Evolutionary conservation across 2,329 filamentous ascomycete genomes (phyloP).

Genomic region (Cladophialophora carrionii): DNA sequence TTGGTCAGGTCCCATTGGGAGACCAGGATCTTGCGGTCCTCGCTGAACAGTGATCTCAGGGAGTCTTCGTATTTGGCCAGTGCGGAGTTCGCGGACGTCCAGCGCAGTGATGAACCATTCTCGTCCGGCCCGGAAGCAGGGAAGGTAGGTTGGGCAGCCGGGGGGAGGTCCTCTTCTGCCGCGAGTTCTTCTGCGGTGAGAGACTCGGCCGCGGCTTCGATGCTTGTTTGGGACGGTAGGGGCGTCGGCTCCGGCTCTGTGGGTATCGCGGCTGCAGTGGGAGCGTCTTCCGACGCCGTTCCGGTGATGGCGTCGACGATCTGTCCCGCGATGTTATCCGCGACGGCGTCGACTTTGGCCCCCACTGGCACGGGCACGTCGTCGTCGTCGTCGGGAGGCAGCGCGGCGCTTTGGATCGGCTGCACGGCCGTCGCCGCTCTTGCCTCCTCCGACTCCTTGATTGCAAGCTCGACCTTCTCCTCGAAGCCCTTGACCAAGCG

Average conservation of each 20-base stretch:
- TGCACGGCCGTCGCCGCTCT: slow-evolving; percentile 15
- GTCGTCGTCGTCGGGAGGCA: slow-evolving; percentile 13
- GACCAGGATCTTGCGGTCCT: slow-evolving; percentile 61
- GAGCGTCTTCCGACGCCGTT: slow-evolving; percentile 15
- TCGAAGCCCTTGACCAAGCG: slow-evolving; percentile 82
- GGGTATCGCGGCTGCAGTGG: not conserved
- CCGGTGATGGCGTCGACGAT: slow-evolving; percentile 32
- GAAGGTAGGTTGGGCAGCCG: slow-evolving; percentile 7
- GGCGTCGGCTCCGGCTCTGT: no score
- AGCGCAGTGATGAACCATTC: slow-evolving; percentile 31
- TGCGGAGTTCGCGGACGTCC: slow-evolving; percentile 39
- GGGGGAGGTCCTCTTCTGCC: slow-evolving; percentile 12
- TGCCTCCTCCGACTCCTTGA: slow-evolving; percentile 63
- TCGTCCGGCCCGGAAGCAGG: slow-evolving; percentile 27
- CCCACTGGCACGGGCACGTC: slow-evolving; percentile 20
- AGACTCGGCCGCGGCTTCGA: slow-evolving; percentile 29
- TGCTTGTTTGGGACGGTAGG: slow-evolving; percentile 10
- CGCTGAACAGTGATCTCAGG: slow-evolving; percentile 65
- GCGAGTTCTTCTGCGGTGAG: slow-evolving; percentile 24
- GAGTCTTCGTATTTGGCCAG: slow-evolving; percentile 55
- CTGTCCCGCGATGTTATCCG: slow-evolving; percentile 33
- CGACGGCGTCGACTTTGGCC: slow-evolving; percentile 31
- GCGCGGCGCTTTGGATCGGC: slow-evolving; percentile 20
- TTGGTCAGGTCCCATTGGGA: slow-evolving; percentile 71
- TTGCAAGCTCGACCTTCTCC: slow-evolving; percentile 70